Percentiles rank a stretch among this genome's conserved stretches.
Evolutionary conservation across 306 rosid genomes (phyloP).

Genomic region (Cicer arietinum): DNA sequence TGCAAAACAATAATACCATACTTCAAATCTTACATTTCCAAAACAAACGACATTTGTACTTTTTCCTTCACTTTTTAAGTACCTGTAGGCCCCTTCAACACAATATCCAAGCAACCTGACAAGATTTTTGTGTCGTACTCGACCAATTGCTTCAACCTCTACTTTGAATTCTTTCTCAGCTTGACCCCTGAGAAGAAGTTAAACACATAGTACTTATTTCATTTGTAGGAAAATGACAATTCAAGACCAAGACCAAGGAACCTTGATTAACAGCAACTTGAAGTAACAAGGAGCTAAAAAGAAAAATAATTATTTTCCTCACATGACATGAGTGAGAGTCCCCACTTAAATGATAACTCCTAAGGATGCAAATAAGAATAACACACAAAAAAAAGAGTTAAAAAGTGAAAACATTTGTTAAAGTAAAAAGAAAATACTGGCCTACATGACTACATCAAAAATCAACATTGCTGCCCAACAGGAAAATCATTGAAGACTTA

Average conservation of each 20-base stretch:
- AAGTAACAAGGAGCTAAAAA: conserved; percentile 41
- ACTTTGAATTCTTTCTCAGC: conserved; percentile 97
- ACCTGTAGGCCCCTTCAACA: conserved; percentile 99
- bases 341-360: conserved; percentile 51
- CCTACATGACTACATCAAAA: conserved; percentile 19
- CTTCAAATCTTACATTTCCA: conserved; percentile 25
- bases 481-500: conserved; percentile 31
- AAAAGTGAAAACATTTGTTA: conserved; percentile 37
- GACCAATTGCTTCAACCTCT: conserved; percentile 95
- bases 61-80: background rate
- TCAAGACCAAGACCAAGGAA: conserved; percentile 37
- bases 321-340: conserved; percentile 37
- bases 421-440: conserved; percentile 41
- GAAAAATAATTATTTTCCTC: conserved; percentile 45
- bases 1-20: conserved; percentile 47
- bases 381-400: background rate
- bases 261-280: conserved; percentile 30
- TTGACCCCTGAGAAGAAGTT: conserved; percentile 80
- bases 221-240: conserved; percentile 30
- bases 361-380: conserved; percentile 47
- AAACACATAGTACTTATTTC: conserved; percentile 26
- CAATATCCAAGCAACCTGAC: conserved; percentile 95
- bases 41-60: conserved; percentile 16
- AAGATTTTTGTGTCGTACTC: conserved; percentile 96
- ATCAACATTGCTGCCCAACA: conserved; percentile 35